phyloP scores from a whole-genome alignment of 331 rosid genomes.

The Acacia pycnantha region DNA sequence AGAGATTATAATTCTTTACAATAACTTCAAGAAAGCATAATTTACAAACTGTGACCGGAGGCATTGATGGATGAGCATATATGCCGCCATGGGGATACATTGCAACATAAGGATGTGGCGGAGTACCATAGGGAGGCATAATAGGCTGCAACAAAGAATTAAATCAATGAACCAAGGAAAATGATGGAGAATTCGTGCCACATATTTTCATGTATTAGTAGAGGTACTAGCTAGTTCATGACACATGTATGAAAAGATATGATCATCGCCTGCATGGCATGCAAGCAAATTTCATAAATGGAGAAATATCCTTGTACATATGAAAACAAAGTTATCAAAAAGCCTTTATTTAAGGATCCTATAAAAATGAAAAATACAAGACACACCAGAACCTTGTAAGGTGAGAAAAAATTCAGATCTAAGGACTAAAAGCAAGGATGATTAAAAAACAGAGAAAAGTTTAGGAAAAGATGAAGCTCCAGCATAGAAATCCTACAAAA shows the following conservation, averaged over 20 bases:
- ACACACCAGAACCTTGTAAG: neutral
- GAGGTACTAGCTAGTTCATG: neutral
- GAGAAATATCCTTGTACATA: neutral
- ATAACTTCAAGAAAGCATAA: constrained; percentile 28
- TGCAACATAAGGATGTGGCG: constrained; percentile 97
- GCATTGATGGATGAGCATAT: constrained; percentile 95
- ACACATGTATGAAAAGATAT: neutral
- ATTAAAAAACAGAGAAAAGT: neutral
- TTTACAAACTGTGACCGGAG: constrained; percentile 66
- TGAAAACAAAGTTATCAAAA: neutral
- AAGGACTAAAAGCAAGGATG: neutral
- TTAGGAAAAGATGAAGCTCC: neutral
- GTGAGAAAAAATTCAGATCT: neutral
- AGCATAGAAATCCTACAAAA: neutral
- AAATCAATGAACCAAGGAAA: constrained; percentile 19
- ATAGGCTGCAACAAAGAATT: constrained; percentile 69
- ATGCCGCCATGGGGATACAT: constrained; percentile 99
- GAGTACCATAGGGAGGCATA: constrained; percentile 97
- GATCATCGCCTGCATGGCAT: neutral
- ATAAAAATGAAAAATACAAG: neutral
- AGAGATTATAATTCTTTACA: constrained; percentile 21
- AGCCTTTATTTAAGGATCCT: neutral
- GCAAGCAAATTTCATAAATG: neutral
- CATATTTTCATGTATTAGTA: constrained; percentile 11
- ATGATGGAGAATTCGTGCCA: constrained; percentile 2